phyloP scores from a whole-genome alignment of 805 yeast genomes.

The Naumovozyma baii region DNA sequence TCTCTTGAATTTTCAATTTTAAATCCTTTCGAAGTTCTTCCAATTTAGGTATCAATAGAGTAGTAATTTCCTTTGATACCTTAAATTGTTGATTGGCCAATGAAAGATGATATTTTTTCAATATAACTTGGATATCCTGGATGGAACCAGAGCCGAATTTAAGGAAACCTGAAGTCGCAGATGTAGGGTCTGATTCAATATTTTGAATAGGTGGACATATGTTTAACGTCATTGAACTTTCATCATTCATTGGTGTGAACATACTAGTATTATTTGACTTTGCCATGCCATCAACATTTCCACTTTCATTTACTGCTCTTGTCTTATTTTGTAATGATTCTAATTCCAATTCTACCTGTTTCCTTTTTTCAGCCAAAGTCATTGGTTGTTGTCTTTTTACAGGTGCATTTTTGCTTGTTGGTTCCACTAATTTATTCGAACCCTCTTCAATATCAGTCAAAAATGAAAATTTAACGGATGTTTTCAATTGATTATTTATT shows the following conservation, averaged over 20 bases:
- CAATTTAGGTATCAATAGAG: slow-evolving; percentile 46
- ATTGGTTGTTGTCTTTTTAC: slow-evolving; percentile 20
- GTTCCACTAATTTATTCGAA: slow-evolving; percentile 36
- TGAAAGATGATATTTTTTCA: slow-evolving; percentile 55
- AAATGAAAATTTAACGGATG: slow-evolving; percentile 41
- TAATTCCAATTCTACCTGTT: slow-evolving; percentile 6
- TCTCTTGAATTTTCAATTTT: slow-evolving; percentile 68
- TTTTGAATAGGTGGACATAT: slow-evolving; percentile 4
- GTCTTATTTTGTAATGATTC: too few species aligned
- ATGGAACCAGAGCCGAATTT: slow-evolving; percentile 70
- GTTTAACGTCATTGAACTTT: not conserved
- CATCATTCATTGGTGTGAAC: slow-evolving; percentile 1
- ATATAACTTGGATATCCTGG: slow-evolving; percentile 63
- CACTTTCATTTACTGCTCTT: too few species aligned
- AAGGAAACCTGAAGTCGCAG: slow-evolving; percentile 42
- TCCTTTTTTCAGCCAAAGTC: slow-evolving; percentile 18
- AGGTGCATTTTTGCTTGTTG: slow-evolving; percentile 40
- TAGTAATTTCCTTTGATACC: slow-evolving; percentile 45
- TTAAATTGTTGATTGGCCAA: slow-evolving; percentile 46
- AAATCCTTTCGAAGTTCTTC: slow-evolving; percentile 60
- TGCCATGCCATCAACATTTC: too few species aligned
- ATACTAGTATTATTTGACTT: too few species aligned
- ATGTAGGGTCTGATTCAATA: slow-evolving; percentile 3
- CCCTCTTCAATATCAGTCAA: slow-evolving; percentile 30
- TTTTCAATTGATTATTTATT: slow-evolving; percentile 65